Base-by-base conservation (phyloP, 2,329 filamentous ascomycete genomes). In the Cordyceps farinosa region DNA sequence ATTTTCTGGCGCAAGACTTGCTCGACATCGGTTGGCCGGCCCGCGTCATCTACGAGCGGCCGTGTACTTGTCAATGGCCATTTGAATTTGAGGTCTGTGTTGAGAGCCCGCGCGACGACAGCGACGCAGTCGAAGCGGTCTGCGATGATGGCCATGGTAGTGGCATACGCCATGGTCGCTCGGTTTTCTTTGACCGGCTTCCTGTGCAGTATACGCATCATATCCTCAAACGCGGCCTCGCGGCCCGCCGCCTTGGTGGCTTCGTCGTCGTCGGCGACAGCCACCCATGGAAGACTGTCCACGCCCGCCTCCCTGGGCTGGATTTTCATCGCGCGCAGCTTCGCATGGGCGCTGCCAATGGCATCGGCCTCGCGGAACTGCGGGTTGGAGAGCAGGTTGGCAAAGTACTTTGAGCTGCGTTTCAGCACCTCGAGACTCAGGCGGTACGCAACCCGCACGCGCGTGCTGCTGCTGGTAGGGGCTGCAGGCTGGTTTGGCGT, bases 71-170 rank as follows among this genome's bases (percentile, higher is more conserved):
- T 82, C 45, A 76, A 66, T 0, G 83, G 84, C 79, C 84, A 87
- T 69, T 82, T 84, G 70, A 84, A 82, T 69, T 79, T 84, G 54
- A 80, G 70, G 11, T 78, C 72, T 15, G 74, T 72, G 54, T 79
- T 79, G 22, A 89, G 73, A 66, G 85, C 84, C 53, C 77, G 78
- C 9, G 83, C 78, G 1, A 91, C 80, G 11, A 79, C 72, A 3
- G 78, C 72, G 2, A 86, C 75, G 65, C 87, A 89, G 75, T 89
- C 87, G 74, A 91, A 92, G 51, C 88, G 84, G 73, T 92, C 90
- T 10, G 89, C 88, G 62, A 91, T 82, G 58, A 91, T 82, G 47
- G 88, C 86, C 47, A 92, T 77, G 1, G 88, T 89, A 15, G 87
- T 84, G 11, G 90, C 78, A 67, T 89, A 89, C 7, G 83, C 76